phyloP scores from a whole-genome alignment of 2,329 filamentous ascomycete genomes.

The Ophiocordyceps australis region DNA sequence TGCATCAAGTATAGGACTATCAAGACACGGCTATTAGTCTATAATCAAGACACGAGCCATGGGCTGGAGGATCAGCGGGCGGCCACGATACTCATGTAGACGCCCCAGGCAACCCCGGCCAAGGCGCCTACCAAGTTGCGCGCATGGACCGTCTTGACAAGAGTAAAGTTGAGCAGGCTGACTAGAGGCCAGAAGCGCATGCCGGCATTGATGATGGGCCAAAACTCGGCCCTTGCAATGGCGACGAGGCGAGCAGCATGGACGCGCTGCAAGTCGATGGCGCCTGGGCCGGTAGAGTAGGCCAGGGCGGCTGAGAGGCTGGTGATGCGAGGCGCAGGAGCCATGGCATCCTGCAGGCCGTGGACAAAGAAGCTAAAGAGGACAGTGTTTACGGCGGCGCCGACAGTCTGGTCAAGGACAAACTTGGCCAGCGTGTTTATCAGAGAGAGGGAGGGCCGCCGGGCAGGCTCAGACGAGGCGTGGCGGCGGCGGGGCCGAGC shows the following conservation, averaged over 20 bases:
- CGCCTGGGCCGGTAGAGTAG: conserved; percentile 18
- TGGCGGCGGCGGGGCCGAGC: conserved; percentile 33
- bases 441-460: conserved; percentile 26
- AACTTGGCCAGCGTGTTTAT: conserved; percentile 51
- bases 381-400: conserved; percentile 45
- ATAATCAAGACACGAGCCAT: no score
- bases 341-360: conserved; percentile 32
- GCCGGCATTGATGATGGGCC: conserved; percentile 46
- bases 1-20: no score
- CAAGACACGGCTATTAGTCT: no score
- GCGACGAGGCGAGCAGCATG: conserved; percentile 24
- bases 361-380: conserved; percentile 43
- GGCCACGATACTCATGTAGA: conserved; percentile 53
- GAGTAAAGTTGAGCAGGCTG: conserved; percentile 49
- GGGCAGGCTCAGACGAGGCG: conserved; percentile 8
- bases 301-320: conserved; percentile 14
- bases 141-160: conserved; percentile 50
- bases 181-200: conserved; percentile 54
- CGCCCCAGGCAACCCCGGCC: conserved; percentile 56
- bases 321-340: conserved; percentile 16
- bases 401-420: conserved; percentile 48
- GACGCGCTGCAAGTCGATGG: conserved; percentile 25
- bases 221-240: conserved; percentile 35
- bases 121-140: conserved; percentile 54
- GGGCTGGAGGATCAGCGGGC: conserved; percentile 10